phyloP scores from a whole-genome alignment of 306 rosid genomes.

The Trifolium fragiferum region DNA sequence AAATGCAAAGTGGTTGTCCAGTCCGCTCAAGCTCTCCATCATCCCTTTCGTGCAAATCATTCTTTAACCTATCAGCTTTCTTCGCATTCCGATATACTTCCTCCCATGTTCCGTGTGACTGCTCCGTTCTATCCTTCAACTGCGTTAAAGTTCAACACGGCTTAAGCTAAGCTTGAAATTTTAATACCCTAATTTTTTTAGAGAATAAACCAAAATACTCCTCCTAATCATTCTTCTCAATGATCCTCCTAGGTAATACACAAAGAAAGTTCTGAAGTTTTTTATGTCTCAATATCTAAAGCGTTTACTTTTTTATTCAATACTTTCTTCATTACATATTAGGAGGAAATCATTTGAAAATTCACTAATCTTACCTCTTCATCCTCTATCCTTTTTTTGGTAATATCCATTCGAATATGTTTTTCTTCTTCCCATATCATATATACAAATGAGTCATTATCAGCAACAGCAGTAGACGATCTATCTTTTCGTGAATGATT shows the following conservation, averaged over 20 bases:
- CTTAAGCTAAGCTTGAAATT: background rate
- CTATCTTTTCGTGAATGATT: conserved; percentile 59
- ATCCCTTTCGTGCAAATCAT: conserved; percentile 95
- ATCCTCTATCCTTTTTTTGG: conserved; percentile 75
- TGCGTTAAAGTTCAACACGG: conserved; percentile 50
- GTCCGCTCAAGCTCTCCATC: conserved; percentile 95
- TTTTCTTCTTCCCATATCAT: conserved; percentile 94
- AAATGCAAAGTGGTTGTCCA: conserved; percentile 89
- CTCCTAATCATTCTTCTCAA: conserved; percentile 11
- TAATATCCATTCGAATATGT: conserved; percentile 51
- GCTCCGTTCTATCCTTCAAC: conserved; percentile 89
- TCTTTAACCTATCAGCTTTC: conserved; percentile 74
- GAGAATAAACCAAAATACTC: background rate
- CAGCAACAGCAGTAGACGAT: conserved; percentile 41
- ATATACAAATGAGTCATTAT: conserved; percentile 65
- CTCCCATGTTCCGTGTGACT: conserved; percentile 90
- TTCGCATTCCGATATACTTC: conserved; percentile 87
- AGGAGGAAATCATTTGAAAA: background rate
- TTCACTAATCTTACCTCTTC: conserved; percentile 71
- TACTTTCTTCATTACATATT: background rate
- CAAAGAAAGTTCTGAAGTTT: background rate
- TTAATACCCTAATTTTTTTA: conserved; percentile 1
- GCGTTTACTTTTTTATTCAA: conserved; percentile 5
- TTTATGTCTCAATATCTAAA: background rate
- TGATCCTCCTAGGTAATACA: background rate